Base-by-base conservation (phyloP, 2,329 filamentous ascomycete species). In the Colletotrichum sp. region DNA sequence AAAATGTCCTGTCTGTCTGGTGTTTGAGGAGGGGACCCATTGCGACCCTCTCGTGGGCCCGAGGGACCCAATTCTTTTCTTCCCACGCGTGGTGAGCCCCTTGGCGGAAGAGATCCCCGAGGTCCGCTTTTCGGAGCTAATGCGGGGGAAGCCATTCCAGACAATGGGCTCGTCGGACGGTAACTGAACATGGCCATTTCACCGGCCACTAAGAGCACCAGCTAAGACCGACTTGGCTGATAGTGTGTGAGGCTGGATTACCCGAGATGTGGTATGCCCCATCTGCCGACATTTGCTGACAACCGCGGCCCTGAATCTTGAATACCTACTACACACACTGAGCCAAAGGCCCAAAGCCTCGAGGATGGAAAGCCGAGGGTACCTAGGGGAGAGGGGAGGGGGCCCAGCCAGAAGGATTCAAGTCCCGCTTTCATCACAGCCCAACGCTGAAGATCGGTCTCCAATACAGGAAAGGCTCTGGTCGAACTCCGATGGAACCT, bases 221-320 rank as follows among this genome's bases (percentile, higher is more conserved):
- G 57, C 70, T 57, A 68, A 63, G 39, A 63, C 70, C n/a, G 22
- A 68, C 64, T 34, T 28, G 48, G 73, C 16, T 44, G 36, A 28
- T 65, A 30, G 44, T 59, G 55, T 36, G 59, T 36, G 73, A 75
- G 59, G 65, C 64, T 68, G 70, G 60, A 60, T 34, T 72, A 68
- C 44, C 70, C 71, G 57, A 73, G 55, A 73, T 72, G 73, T 64
- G 44, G 55, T 48, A 32, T 36, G 64, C 57, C 63, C 73, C 73
- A 73, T 73, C 32, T 75, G 59, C 64, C 73, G 64, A 75, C 59
- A 73, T 64, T 72, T 59, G 64, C 36, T 73, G 22, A 44, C 57
- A 68, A 52, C 59, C 39, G 63, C 52, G 16, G 27, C 22, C 34
- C 55, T 32, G 34, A 61, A 34, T 57, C 30, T 68, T 48, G 39